A percentile compares a stretch with the other conserved stretches of the same genome.
These are phyloP conservation scores for Malania oleifera DNA, from an alignment of 164 flowering plant species.

Conservation along the genomic window DNA sequence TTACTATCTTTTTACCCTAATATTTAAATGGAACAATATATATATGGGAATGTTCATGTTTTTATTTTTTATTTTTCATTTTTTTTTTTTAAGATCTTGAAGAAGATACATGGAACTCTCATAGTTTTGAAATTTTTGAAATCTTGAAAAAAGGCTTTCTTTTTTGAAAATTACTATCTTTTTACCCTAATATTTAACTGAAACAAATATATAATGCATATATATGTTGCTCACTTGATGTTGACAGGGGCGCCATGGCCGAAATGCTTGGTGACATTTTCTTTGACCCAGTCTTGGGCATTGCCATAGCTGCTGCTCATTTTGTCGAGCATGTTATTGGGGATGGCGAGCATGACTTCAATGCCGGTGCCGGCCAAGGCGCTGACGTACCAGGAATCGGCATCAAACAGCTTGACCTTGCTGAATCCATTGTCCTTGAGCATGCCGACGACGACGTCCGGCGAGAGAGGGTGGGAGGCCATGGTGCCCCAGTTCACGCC, in stretches of 20 bases:
- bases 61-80: no score
- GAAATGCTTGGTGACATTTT: slow-evolving; percentile 51
- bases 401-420: slow-evolving; percentile 85
- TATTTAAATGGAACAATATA: no score
- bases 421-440: slow-evolving; percentile 63
- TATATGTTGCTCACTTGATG: slow-evolving; percentile 56
- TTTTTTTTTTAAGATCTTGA: no score
- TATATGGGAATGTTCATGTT: no score
- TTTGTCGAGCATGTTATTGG: slow-evolving; percentile 46
- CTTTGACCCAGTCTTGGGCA: slow-evolving; percentile 66
- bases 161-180: no score
- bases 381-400: slow-evolving; percentile 48
- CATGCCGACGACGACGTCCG: slow-evolving; percentile 51
- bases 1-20: no score
- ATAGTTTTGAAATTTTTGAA: no score
- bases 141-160: no score
- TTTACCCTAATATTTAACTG: no score
- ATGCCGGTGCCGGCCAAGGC: slow-evolving; percentile 60
- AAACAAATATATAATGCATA: no score
- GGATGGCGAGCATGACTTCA: slow-evolving; percentile 86
- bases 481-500: slow-evolving; percentile 90
- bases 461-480: slow-evolving; percentile 50
- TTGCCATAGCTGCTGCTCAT: slow-evolving; percentile 30
- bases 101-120: no score
- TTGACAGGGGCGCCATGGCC: slow-evolving; percentile 59